Evolutionary conservation across 495 filamentous ascomycete genomes (phyloP).

Genomic region (Melanomma pulvis-pyrius): DNA sequence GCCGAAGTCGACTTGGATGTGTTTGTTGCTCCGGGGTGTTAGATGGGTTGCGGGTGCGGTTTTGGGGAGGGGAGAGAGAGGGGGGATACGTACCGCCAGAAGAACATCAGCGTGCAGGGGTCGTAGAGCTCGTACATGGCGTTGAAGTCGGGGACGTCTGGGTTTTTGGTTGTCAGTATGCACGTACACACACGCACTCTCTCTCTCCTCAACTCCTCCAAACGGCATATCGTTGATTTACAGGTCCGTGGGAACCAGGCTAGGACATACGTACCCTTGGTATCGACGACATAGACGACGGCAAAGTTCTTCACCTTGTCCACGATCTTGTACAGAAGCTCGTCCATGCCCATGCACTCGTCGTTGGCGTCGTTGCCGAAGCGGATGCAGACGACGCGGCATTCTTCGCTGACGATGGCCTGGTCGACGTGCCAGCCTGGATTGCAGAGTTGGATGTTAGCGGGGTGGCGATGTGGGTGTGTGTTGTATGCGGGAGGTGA

Average conservation of each 20-base stretch:
- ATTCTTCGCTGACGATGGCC: constrained; percentile 57
- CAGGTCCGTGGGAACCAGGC: too few relatives aligned
- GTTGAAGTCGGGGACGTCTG: constrained; percentile 91
- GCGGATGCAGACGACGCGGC: constrained; percentile 79
- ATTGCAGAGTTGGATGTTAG: constrained; percentile 38
- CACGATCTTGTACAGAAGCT: constrained; percentile 47
- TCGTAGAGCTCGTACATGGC: constrained; percentile 78
- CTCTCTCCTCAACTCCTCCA: too few relatives aligned
- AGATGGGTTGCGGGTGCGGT: not conserved
- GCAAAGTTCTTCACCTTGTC: constrained; percentile 87
- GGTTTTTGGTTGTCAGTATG: not conserved
- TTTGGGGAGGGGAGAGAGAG: not conserved
- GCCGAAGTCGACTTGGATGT: constrained; percentile 71
- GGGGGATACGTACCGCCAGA: constrained; percentile 65
- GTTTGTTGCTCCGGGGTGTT: constrained; percentile 66
- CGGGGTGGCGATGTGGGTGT: too few relatives aligned
- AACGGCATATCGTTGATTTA: too few relatives aligned
- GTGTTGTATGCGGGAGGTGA: not conserved
- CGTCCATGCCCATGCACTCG: constrained; percentile 44
- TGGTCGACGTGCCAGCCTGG: constrained; percentile 98
- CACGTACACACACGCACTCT: not conserved
- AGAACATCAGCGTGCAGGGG: constrained; percentile 71
- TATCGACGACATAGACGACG: constrained; percentile 94
- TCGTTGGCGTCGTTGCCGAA: constrained; percentile 81
- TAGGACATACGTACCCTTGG: constrained; percentile 54